A percentile compares a stretch with the other conserved stretches of the same genome.
These are phyloP conservation scores for Salix udensis DNA, from an alignment of 345 rosid genomes.

Conservation along the genomic window DNA sequence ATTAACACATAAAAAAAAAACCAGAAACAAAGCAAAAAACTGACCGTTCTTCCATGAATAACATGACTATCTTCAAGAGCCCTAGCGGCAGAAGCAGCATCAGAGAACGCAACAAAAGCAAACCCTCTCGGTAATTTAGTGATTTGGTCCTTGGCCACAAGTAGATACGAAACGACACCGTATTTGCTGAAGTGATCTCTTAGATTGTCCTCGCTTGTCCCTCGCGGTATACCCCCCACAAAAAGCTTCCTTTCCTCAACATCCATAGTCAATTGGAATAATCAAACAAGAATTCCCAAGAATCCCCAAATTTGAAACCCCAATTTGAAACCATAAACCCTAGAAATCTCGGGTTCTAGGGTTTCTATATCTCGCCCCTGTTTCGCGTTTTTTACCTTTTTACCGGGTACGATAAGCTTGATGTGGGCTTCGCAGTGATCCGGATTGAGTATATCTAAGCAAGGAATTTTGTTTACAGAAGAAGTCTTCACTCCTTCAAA, in stretches of 20 bases:
- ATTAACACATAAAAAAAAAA: not conserved
- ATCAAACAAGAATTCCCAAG: conserved; percentile 3
- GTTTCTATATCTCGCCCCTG: not conserved
- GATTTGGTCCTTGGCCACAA: conserved; percentile 46
- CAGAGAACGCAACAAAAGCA: conserved; percentile 68
- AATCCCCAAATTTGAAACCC: conserved; percentile 7
- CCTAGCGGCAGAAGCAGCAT: conserved; percentile 40
- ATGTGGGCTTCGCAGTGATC: conserved; percentile 1
- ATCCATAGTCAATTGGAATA: conserved; percentile 37
- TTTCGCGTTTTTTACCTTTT: not conserved
- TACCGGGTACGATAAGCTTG: not conserved
- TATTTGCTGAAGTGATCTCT: conserved; percentile 57
- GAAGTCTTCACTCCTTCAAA: not conserved
- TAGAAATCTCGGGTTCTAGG: conserved; percentile 18
- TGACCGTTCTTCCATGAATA: conserved; percentile 67
- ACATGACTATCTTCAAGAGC: conserved; percentile 59
- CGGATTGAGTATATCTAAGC: not conserved
- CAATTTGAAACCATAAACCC: conserved; percentile 20
- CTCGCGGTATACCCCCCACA: conserved; percentile 64
- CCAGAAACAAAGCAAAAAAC: conserved; percentile 22
- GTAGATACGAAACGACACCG: conserved; percentile 50
- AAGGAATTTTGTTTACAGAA: not conserved
- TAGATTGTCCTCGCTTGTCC: conserved; percentile 53
- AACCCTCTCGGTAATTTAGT: conserved; percentile 53
- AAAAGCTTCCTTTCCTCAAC: conserved; percentile 54